A percentile compares a stretch with the other conserved stretches of the same genome.
These are phyloP conservation scores for Clarkia xantiana DNA, from an alignment of 345 rosid species.

Conservation along the genomic window DNA sequence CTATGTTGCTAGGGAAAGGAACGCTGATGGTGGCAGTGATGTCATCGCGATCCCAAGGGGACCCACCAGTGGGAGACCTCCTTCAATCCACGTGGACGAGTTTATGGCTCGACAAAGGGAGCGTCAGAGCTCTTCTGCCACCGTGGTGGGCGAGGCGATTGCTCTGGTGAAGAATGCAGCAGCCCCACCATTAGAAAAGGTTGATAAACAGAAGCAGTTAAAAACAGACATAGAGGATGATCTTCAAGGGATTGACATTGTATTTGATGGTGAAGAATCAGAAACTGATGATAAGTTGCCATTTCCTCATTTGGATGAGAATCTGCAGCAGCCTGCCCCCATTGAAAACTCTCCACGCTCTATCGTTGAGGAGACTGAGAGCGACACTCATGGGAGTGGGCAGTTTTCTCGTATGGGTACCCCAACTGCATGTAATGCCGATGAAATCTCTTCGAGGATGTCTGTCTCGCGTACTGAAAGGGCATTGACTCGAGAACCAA, in stretches of 20 bases:
- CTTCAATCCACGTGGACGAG: conserved; percentile 98
- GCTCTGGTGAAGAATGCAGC: conserved; percentile 33
- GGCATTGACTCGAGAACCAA: conserved; percentile 60
- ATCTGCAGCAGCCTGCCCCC: conserved; percentile 62
- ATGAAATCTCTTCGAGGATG: conserved; percentile 87
- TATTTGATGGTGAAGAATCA: conserved; percentile 91
- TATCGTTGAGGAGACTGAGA: conserved; percentile 87
- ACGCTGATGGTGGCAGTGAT: conserved; percentile 53
- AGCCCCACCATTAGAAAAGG: conserved; percentile 19
- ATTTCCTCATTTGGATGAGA: conserved; percentile 88
- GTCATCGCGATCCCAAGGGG: conserved; percentile 78
- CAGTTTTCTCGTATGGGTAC: conserved; percentile 60
- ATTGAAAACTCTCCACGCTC: conserved; percentile 80
- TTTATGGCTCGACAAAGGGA: conserved; percentile 96
- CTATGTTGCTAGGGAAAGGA: conserved; percentile 96
- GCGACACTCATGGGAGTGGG: conserved; percentile 55
- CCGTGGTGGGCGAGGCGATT: conserved; percentile 58
- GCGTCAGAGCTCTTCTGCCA: conserved; percentile 52
- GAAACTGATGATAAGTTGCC: conserved; percentile 78
- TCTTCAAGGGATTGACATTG: conserved; percentile 86
- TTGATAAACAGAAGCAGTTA: conserved; percentile 55
- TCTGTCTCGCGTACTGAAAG: conserved; percentile 60
- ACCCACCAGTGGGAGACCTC: conserved; percentile 92
- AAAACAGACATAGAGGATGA: conserved; percentile 86
- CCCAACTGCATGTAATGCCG: conserved; percentile 49